These are phyloP conservation scores for Fagus crenata DNA, from an alignment of 306 rosid species.

Conservation along the genomic window DNA sequence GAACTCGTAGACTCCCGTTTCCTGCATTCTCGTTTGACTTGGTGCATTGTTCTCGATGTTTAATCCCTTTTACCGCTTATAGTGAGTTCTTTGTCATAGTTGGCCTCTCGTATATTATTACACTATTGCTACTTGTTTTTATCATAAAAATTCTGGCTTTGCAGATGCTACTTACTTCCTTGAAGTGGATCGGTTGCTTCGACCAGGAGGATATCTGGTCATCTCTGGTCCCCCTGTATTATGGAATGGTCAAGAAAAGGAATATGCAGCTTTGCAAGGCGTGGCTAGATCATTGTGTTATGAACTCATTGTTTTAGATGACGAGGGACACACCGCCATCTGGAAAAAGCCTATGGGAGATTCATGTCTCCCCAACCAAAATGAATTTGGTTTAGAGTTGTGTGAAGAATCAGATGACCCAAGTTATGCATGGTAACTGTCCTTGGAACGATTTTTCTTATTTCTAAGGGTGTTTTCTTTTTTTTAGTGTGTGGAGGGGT, in stretches of 20 bases:
- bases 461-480: neutral
- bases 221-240: conserved; percentile 98
- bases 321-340: conserved; percentile 91
- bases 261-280: conserved; percentile 96
- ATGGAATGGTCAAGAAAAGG: conserved; percentile 97
- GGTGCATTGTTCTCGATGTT: conserved; percentile 93
- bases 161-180: conserved; percentile 93
- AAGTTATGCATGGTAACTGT: conserved; percentile 75
- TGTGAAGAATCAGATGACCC: conserved; percentile 81
- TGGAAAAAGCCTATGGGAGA: conserved; percentile 87
- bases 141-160: conserved; percentile 30
- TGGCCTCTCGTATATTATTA: conserved; percentile 18
- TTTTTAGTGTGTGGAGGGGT: neutral
- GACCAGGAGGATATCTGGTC: conserved; percentile 89
- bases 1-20: conserved; percentile 95
- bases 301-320: conserved; percentile 80
- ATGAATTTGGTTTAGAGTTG: conserved; percentile 75
- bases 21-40: conserved; percentile 90
- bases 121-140: conserved; percentile 16
- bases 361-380: conserved; percentile 78
- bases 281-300: conserved; percentile 94
- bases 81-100: conserved; percentile 55
- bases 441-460: conserved; percentile 7
- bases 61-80: conserved; percentile 94
- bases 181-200: conserved; percentile 94